Percentiles rank a stretch among this genome's conserved stretches.
Conservation (phyloP, 2,329 filamentous ascomycete genomes). For the Mollisia scopiformis region DNA sequence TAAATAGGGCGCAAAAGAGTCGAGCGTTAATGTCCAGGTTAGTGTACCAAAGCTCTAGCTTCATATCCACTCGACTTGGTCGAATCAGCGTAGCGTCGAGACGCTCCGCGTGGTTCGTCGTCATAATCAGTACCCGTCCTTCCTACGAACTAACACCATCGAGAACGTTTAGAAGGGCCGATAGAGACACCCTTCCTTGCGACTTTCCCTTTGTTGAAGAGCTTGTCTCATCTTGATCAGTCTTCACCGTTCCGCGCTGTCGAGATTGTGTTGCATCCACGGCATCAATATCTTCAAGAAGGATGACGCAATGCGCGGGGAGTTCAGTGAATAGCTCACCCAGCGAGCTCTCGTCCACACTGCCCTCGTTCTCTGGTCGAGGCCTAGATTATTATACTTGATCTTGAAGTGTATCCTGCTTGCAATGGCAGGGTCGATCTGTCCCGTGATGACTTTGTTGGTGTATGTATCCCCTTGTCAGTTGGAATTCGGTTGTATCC, state of each 20-base stretch:
- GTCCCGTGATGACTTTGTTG: too few relatives aligned
- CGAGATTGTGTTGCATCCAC: constrained; percentile 15
- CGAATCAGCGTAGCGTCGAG: constrained; percentile 89
- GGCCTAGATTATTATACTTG: constrained; percentile 20
- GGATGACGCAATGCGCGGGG: constrained; percentile 47
- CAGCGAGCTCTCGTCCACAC: constrained; percentile 2
- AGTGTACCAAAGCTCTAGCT: background rate
- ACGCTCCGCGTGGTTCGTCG: constrained; percentile 94
- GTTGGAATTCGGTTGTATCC: too few relatives aligned
- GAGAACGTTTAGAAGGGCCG: constrained; percentile 80
- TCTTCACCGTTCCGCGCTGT: constrained; percentile 36
- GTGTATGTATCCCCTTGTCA: too few relatives aligned
- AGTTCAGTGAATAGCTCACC: background rate
- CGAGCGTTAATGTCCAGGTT: background rate
- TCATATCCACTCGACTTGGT: constrained; percentile 80
- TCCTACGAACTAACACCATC: constrained; percentile 84
- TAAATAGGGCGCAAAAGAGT: background rate
- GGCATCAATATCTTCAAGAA: constrained; percentile 56
- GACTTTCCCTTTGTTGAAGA: background rate
- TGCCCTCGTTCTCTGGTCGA: constrained; percentile 10
- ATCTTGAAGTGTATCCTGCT: constrained; percentile 24
- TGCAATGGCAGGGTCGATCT: constrained; percentile 20
- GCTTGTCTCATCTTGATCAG: constrained; percentile 20
- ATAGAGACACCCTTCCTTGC: constrained; percentile 54
- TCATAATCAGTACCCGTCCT: constrained; percentile 88